Conservation (phyloP, 1,284 basidiomycete species). For the Volvariella volvacea region DNA sequence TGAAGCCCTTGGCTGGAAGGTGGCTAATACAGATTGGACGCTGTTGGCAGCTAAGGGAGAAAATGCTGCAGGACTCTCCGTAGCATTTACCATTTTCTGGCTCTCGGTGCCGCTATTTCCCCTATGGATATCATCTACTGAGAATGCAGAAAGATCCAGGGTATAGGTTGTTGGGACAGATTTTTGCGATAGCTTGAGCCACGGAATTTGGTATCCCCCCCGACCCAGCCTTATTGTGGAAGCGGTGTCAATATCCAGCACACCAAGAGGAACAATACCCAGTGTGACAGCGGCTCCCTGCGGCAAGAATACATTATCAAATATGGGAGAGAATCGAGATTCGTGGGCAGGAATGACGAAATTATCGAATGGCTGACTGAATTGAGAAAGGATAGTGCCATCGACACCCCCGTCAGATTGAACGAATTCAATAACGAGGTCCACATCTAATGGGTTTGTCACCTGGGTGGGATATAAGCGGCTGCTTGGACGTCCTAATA, state of each 20-base stretch:
- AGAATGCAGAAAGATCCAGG: slow-evolving; percentile 15
- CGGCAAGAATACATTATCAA: slow-evolving; percentile 49
- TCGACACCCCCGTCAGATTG: slow-evolving; percentile 50
- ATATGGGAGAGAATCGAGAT: slow-evolving; percentile 49
- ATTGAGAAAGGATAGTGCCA: slow-evolving; percentile 49
- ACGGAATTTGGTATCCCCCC: slow-evolving; percentile 50
- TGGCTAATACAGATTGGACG: too few relatives aligned
- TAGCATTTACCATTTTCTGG: too few relatives aligned
- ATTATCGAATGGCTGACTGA: slow-evolving; percentile 43
- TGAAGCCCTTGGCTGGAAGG: too few relatives aligned
- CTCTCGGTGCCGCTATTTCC: too few relatives aligned
- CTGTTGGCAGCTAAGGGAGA: too few relatives aligned
- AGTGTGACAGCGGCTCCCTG: slow-evolving; percentile 50
- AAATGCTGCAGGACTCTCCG: too few relatives aligned
- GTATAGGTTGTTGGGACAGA: slow-evolving; percentile 40
- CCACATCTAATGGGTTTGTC: slow-evolving; percentile 51
- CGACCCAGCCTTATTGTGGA: slow-evolving; percentile 41
- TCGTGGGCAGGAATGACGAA: slow-evolving; percentile 52
- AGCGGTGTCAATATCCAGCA: slow-evolving; percentile 46
- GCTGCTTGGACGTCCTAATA: too few relatives aligned
- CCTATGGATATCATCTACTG: too few relatives aligned
- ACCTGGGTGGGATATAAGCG: slow-evolving; percentile 25
- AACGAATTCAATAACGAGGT: slow-evolving; percentile 46
- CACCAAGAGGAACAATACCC: slow-evolving; percentile 44
- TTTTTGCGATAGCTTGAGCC: slow-evolving; percentile 45